Base-by-base conservation (phyloP, 2,329 filamentous ascomycete genomes). In the Phaeosphaeriaceae sp. region DNA sequence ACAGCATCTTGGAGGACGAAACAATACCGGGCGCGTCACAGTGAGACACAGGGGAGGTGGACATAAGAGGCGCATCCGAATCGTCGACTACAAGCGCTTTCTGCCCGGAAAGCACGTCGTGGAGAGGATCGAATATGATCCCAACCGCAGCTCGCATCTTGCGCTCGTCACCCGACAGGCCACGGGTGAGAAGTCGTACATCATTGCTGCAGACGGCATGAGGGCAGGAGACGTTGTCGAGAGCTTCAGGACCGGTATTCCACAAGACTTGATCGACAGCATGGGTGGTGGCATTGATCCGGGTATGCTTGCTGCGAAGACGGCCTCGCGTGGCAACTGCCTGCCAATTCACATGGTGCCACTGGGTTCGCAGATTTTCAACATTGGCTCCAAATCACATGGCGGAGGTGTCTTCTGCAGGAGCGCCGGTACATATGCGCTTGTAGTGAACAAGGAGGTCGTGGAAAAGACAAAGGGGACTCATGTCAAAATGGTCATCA, bases 271-370 rank as follows among this genome's bases (percentile, higher is more conserved):
- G 56, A 86, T 97, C 71, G 89, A 91, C 52, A 93, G 89, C 75
- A 98, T 99, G 94, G 95, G 95, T 61, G 94, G 95, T 68, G 82
- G 90, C 44, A 86, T 97, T 52, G 95, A 99, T 84, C 93, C 94
- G 11, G 96, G 96, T 90, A 92, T 99, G 77, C 82, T 99, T 62
- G 95, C 96, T 8, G 92, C 95, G 28, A 95, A 92, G 82, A 99
- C 96, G 23, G 94, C 93, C 1, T 94, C 94, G 82, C 87, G 93
- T 72, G 95, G 95, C 55, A 99, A 99, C 79, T 99, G 95, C 77
- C 81, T 99, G 68, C 95, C 95, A 15, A 84, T 99, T 76, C 92
- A 97, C 80, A 95, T 99, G 89, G 91, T 99, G 60, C 96, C 95
- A 1, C 86, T 97, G 42, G 94, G 95, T n/a, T 97, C 93, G 2